Conservation (phyloP, 495 filamentous ascomycete species). For the Aspergillus saccharolyticus region DNA sequence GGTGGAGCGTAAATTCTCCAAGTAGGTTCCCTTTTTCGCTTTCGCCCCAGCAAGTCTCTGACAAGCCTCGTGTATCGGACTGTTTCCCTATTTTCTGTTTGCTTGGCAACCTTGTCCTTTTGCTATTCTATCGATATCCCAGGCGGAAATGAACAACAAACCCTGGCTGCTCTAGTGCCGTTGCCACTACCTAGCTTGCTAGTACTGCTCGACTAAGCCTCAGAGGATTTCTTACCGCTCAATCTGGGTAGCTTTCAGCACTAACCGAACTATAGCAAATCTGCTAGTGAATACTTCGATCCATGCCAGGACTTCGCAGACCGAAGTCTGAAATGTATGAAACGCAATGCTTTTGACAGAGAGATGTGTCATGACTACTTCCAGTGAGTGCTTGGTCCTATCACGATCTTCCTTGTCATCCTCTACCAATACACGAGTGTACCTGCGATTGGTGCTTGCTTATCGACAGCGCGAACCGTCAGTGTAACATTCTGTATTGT, state of each 20-base stretch:
- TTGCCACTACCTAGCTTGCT: not conserved
- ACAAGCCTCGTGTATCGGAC: not conserved
- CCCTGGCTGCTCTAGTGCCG: no score
- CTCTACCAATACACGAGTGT: not conserved
- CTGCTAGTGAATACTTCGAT: constrained; percentile 79
- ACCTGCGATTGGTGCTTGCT: not conserved
- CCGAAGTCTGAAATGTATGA: constrained; percentile 76
- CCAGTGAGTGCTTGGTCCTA: constrained; percentile 56
- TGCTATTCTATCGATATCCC: not conserved
- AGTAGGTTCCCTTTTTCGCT: constrained; percentile 28
- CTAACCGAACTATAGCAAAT: constrained; percentile 56
- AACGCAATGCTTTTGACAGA: constrained; percentile 76
- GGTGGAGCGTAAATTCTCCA: constrained; percentile 35
- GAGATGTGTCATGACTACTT: constrained; percentile 93
- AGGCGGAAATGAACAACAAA: not conserved
- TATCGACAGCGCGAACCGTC: not conserved
- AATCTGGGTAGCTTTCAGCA: constrained; percentile 11
- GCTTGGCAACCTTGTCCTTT: not conserved
- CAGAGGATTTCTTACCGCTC: not conserved
- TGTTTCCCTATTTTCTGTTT: not conserved
- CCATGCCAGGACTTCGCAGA: constrained; percentile 94
- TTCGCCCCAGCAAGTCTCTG: not conserved
- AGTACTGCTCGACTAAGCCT: not conserved
- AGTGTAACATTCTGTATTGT: not conserved
- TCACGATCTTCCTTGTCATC: constrained; percentile 3